Base-by-base conservation (phyloP, 1,284 basidiomycete species). In the Tilletiopsis washingtonensis region DNA sequence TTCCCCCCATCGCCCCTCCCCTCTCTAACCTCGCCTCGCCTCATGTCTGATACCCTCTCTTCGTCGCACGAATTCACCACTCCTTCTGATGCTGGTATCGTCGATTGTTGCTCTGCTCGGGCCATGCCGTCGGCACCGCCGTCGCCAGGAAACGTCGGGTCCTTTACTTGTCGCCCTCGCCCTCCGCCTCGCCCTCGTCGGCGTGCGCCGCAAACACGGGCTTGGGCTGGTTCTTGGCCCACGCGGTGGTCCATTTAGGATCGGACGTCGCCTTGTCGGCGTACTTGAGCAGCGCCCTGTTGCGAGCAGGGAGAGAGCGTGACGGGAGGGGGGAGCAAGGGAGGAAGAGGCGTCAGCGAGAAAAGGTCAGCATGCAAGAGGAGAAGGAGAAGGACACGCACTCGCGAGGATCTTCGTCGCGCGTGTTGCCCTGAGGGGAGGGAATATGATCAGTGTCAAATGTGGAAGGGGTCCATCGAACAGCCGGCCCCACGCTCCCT, bases 261-360 rank as follows among this genome's bases (percentile, higher is more conserved):
- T 91, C 84, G 52, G 79, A 76, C 25, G 88, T 82, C 63, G 84
- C 84, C 59, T 77, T 74, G 20, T 84, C 77, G 19, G 91, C 93
- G 67, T 93, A 97, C 76, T 85, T 90, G 79, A 98, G 84, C 57
- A 98, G 77, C 3, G 93, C 93, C 76, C 47, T 45, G 42, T 45
- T 11, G 29, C 26, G 20, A 34, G 43, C 6, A 7, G 40, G 19
- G n/a, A 25, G 25, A 25, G 45, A 29, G n/a, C 39, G 37, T 14
- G 12, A 27, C 5, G n/a, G n/a, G n/a, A n/a, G n/a, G n/a, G n/a
- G n/a, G n/a, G n/a, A n/a, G n/a, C n/a, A n/a, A n/a, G n/a, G n/a
- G n/a, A n/a, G n/a, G n/a, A n/a, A n/a, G 19, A 2, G 15, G 27
- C 11, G 4, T 3, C 27, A 6, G 11, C 29, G 9, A 32, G 20